Evolutionary conservation across 139 green algal species (phyloP).

Genomic region (Picochlorum sp.): DNA sequence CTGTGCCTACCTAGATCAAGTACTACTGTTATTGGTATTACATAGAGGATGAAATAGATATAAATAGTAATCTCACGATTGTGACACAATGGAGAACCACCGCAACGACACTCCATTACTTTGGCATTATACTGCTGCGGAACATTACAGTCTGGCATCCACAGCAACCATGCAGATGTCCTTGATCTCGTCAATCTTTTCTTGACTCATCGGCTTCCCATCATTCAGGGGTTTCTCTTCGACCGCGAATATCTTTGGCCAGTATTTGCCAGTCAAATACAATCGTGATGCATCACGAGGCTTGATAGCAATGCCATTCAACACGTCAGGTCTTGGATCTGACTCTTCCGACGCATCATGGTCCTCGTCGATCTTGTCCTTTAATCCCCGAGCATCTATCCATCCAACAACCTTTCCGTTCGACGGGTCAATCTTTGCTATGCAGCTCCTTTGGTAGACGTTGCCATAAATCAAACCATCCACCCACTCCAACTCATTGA

Average conservation of each 20-base stretch:
- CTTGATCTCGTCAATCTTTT: not conserved
- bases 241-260: constrained; percentile 35
- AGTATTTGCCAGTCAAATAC: constrained; percentile 82
- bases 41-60: no score
- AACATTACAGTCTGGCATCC: not conserved
- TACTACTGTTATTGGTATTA: no score
- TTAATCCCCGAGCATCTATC: constrained; percentile 43
- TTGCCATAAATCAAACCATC: constrained; percentile 75
- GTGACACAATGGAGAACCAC: no score
- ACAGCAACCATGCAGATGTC: not conserved
- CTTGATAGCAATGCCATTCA: constrained; percentile 80
- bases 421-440: constrained; percentile 60
- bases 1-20: no score
- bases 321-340: constrained; percentile 43
- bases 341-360: constrained; percentile 10
- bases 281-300: constrained; percentile 46
- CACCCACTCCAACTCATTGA: constrained; percentile 71
- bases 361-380: constrained; percentile 22
- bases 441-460: constrained; percentile 77
- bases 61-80: no score
- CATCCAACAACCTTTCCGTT: constrained; percentile 54
- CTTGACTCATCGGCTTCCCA: not conserved
- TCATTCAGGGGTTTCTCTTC: not conserved
- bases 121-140: accelerated
- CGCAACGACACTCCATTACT: no score